Evolutionary conservation across 768 basidiomycete species (phyloP).

Genomic region (Coprinopsis sp.): DNA sequence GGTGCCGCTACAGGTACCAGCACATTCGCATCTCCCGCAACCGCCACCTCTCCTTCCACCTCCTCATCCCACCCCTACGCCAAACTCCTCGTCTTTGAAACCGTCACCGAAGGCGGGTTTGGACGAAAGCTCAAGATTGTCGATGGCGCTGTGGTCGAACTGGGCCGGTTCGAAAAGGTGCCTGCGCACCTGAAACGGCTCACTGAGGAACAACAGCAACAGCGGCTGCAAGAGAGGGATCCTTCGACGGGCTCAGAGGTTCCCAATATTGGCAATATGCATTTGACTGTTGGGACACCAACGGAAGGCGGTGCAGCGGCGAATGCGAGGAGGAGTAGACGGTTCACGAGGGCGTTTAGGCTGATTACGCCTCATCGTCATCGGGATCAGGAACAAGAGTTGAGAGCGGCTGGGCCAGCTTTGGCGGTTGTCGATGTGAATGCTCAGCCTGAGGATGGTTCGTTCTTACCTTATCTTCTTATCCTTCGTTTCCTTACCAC

Average conservation of each 20-base stretch:
- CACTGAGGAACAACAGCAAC: slow-evolving; percentile 9
- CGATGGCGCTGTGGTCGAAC: slow-evolving; percentile 74
- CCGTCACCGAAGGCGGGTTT: slow-evolving; percentile 79
- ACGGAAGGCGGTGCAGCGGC: too few species aligned
- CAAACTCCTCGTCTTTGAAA: slow-evolving; percentile 55
- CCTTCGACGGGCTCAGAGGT: slow-evolving; percentile 12
- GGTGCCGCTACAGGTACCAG: too few species aligned
- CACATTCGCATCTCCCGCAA: too few species aligned
- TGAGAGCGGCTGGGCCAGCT: slow-evolving; percentile 68
- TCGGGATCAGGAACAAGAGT: slow-evolving; percentile 49
- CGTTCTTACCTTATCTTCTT: too few species aligned
- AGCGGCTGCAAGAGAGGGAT: slow-evolving; percentile 4
- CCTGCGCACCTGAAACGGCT: slow-evolving; percentile 15
- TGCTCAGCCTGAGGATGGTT: too few species aligned
- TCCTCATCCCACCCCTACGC: slow-evolving; percentile 31
- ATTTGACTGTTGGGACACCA: neutral
- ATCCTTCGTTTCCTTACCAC: too few species aligned
- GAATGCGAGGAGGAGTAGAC: slow-evolving; percentile 29
- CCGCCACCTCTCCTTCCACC: slow-evolving; percentile 32
- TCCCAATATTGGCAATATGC: neutral
- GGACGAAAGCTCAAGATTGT: slow-evolving; percentile 67
- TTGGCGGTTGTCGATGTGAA: slow-evolving; percentile 76
- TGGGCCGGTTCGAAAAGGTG: slow-evolving; percentile 64
- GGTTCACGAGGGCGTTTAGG: too few species aligned
- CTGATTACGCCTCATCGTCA: slow-evolving; percentile 59